A percentile compares a stretch with the other conserved stretches of the same genome.
phyloP scores from a whole-genome alignment of 2,329 filamentous ascomycete species.

The Lecanoromycetidae sp. region DNA sequence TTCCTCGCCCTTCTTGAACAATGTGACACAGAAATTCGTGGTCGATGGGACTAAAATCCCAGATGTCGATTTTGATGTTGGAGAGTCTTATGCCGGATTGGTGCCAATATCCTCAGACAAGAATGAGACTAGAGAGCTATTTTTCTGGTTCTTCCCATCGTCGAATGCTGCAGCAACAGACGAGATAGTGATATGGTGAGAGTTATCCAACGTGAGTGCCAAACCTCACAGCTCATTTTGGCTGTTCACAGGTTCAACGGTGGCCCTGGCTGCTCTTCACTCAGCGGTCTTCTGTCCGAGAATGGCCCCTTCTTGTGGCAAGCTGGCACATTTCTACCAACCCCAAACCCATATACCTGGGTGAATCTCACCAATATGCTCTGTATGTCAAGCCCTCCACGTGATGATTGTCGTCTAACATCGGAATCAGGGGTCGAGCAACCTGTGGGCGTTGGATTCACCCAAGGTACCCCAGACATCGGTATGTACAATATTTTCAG shows the following conservation, averaged over 20 bases:
- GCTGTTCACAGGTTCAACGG: slow-evolving; percentile 19
- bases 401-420: too few species aligned
- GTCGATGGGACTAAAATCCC: slow-evolving; percentile 49
- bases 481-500: too few species aligned
- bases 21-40: slow-evolving; percentile 29
- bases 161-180: slow-evolving; percentile 38
- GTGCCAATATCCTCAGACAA: slow-evolving; percentile 43
- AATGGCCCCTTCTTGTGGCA: slow-evolving; percentile 47
- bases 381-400: too few species aligned
- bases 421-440: too few species aligned
- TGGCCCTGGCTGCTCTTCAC: slow-evolving; percentile 26
- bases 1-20: slow-evolving; percentile 7
- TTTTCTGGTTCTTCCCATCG: slow-evolving; percentile 54
- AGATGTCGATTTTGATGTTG: slow-evolving; percentile 37
- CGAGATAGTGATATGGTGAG: slow-evolving; percentile 47
- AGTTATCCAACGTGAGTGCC: neutral
- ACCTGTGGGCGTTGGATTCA: slow-evolving; percentile 53
- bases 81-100: slow-evolving; percentile 52
- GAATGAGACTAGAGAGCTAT: slow-evolving; percentile 43
- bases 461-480: slow-evolving; percentile 51
- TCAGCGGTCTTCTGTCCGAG: slow-evolving; percentile 15
- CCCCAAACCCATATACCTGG: slow-evolving; percentile 61
- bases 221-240: neutral
- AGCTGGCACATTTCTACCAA: slow-evolving; percentile 53
- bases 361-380: slow-evolving; percentile 64